These are phyloP conservation scores for Termitomyces sp. DNA, from an alignment of 768 basidiomycete genomes.

Conservation along the genomic window DNA sequence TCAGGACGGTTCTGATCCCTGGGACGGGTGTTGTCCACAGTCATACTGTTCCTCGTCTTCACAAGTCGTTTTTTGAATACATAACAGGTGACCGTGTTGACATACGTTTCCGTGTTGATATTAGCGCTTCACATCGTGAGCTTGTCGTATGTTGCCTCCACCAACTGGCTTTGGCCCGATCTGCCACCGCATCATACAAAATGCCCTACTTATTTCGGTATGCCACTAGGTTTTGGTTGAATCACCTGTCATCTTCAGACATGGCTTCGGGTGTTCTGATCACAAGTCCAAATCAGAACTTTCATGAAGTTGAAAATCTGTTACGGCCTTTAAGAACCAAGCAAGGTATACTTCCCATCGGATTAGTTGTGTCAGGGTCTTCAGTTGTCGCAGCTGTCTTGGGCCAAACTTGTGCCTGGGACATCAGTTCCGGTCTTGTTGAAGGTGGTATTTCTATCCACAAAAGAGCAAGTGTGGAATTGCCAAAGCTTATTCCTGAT, in stretches of 20 bases:
- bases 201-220: too few species aligned
- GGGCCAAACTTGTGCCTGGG: background rate
- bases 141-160: too few species aligned
- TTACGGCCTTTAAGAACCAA: background rate
- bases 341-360: too few species aligned
- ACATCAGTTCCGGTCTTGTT: background rate
- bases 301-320: background rate
- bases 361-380: background rate
- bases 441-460: background rate
- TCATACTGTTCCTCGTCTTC: constrained; percentile 14
- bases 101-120: too few species aligned
- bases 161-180: too few species aligned
- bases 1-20: too few species aligned
- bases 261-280: background rate
- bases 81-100: too few species aligned
- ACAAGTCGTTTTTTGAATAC: too few species aligned
- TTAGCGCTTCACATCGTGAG: too few species aligned
- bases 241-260: background rate
- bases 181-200: background rate
- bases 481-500: background rate
- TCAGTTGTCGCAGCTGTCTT: background rate
- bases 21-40: constrained; percentile 8
- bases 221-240: constrained; percentile 2
- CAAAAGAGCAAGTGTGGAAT: background rate
- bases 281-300: background rate